Percentiles rank a stretch among this genome's conserved stretches.
Conservation (phyloP, 2,329 filamentous ascomycete genomes). For the Penicillium sclerotigenum region DNA sequence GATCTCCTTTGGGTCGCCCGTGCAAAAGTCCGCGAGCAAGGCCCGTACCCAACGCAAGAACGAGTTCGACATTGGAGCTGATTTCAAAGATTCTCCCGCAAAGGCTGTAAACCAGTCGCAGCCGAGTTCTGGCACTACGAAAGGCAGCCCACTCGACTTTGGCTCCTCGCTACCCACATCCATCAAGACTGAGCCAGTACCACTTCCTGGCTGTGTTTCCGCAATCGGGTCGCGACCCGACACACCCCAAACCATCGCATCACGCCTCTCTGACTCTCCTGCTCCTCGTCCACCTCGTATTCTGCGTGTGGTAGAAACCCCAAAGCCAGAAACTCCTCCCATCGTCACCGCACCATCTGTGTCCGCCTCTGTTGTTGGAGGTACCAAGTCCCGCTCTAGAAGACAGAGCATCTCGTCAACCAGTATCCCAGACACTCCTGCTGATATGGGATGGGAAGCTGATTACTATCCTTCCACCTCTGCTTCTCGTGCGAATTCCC, state of each 20-base stretch:
- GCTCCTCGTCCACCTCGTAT: conserved; percentile 47
- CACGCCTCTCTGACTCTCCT: conserved; percentile 40
- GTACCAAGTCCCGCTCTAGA: conserved; percentile 33
- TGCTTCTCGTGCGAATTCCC: conserved; percentile 59
- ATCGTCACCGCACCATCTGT: conserved; percentile 33
- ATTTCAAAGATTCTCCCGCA: conserved; percentile 17
- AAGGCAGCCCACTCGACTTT: conserved; percentile 36
- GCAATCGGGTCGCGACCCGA: conserved; percentile 49
- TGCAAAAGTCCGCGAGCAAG: conserved; percentile 33
- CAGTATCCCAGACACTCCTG: conserved; percentile 60
- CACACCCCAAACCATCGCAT: conserved; percentile 42
- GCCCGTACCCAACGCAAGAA: conserved; percentile 24
- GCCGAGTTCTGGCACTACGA: conserved; percentile 13
- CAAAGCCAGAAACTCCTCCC: conserved; percentile 48
- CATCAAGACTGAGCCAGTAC: conserved; percentile 25
- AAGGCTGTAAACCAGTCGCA: conserved; percentile 9
- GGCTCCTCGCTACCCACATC: conserved; percentile 27
- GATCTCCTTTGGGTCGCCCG: conserved; percentile 43
- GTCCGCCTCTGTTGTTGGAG: conserved; percentile 28
- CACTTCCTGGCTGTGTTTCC: conserved; percentile 30
- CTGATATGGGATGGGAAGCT: conserved; percentile 57
- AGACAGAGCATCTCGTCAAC: conserved; percentile 51
- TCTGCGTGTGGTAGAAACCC: conserved; percentile 56
- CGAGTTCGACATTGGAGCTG: conserved; percentile 15
- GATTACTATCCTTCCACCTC: conserved; percentile 58